Evolutionary conservation across 2,329 filamentous ascomycete species (phyloP), one percentile per base, ranked within the genome.

Genomic region (Aspergillus sp.): DNA sequence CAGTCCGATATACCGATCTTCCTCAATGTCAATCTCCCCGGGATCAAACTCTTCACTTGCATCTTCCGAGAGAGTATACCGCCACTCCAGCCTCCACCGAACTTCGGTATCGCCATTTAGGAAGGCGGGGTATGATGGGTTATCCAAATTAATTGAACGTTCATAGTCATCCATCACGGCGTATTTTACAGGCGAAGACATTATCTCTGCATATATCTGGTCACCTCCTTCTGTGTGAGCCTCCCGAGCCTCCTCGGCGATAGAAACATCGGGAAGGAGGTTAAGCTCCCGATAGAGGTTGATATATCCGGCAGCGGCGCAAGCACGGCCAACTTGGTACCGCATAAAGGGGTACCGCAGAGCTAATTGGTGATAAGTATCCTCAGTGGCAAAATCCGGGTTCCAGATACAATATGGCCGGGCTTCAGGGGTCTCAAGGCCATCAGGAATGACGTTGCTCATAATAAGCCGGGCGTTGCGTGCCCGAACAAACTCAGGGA

Each of bases 361-460:
- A 8, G 27, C 27, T 31, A 31, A 1, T 1, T 31, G 27, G 8
- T 8, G 27, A 3, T 9, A 31, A 31, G 27, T 31, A 31, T 4
- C 0, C 27, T 31, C 27, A 0, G 27, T 31, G 11, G 27, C 27
- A 11, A 31, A 31, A 2, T 76, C 68, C 0, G 75, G 77, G 59
- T 76, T 60, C 75, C 76, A 79, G 46, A 79, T 76, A 55, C 76
- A 79, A 61, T 79, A 79, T 0, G 74, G 76, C 8, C 6, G 40
- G 8, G 19, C 40, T 19, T 43, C 19, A 12, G 40, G 17, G 8
- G 5, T 19, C 17, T 43, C 47, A 12, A 43, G 40, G 11, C 40
- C 40, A 1, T 43, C 40, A 23, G 40, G 40, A 12, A 43, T 2
- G 1, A 43, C 40, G 9, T 43, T 43, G 17, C 19, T 6, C 40